These are phyloP conservation scores for Ustilago cynodontis DNA, from an alignment of 1,284 basidiomycete species.

Conservation along the genomic window DNA sequence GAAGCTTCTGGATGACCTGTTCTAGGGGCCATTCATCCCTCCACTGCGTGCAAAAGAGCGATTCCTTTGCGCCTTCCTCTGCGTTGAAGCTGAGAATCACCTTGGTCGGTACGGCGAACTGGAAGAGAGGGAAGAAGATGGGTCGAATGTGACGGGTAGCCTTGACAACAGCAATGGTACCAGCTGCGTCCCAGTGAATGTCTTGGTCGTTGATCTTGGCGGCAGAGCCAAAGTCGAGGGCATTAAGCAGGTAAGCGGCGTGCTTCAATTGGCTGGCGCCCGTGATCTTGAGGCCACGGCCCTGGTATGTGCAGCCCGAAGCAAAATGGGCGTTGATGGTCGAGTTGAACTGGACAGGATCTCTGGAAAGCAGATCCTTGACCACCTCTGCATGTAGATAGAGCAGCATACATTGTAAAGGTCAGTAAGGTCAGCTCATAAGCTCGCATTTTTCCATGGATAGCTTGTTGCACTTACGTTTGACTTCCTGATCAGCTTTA, in stretches of 20 bases:
- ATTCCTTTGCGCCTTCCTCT: conserved; percentile 24
- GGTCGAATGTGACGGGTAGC: conserved; percentile 47
- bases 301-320: conserved; percentile 39
- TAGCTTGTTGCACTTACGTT: conserved; percentile 17
- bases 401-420: neutral
- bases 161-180: conserved; percentile 42
- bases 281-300: conserved; percentile 51
- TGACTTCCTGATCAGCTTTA: conserved; percentile 30
- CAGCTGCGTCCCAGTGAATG: conserved; percentile 41
- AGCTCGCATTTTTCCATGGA: neutral
- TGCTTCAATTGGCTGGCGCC: conserved; percentile 57
- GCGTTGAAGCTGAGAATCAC: conserved; percentile 42
- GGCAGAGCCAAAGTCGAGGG: conserved; percentile 44
- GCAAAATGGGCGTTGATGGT: conserved; percentile 57
- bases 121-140: conserved; percentile 51
- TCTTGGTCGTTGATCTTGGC: conserved; percentile 42
- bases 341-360: conserved; percentile 55
- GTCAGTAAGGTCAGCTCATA: neutral
- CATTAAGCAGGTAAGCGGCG: conserved; percentile 44
- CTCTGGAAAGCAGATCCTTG: conserved; percentile 42
- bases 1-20: conserved; percentile 20
- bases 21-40: conserved; percentile 51
- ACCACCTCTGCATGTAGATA: conserved; percentile 29
- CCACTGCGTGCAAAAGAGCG: conserved; percentile 55
- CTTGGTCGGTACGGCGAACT: conserved; percentile 47